A percentile compares a stretch with the other conserved stretches of the same genome.
These are phyloP conservation scores for Rhamnella rubrinervis DNA, from an alignment of 331 rosid genomes.

Conservation along the genomic window DNA sequence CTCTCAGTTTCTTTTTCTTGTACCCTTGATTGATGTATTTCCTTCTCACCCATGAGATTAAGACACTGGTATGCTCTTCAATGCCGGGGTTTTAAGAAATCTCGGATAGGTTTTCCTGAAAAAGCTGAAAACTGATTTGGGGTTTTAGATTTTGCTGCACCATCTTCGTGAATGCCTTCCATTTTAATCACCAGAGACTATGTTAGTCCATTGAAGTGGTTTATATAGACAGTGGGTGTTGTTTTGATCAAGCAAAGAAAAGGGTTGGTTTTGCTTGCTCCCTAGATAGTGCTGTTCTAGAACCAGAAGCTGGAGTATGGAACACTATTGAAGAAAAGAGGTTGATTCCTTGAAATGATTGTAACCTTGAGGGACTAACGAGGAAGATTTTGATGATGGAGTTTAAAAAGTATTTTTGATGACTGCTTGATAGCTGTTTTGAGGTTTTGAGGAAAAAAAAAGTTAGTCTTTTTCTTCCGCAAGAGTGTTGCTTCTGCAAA, in stretches of 20 bases:
- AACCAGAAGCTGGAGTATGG: neutral
- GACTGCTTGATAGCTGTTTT: constrained; percentile 25
- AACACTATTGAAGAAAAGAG: neutral
- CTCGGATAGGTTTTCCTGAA: constrained; percentile 32
- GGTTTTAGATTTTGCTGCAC: constrained; percentile 31
- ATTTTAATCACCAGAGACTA: neutral
- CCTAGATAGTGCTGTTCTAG: too few relatives aligned
- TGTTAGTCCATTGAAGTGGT: constrained; percentile 1
- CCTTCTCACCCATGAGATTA: neutral
- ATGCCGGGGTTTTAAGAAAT: constrained; percentile 21
- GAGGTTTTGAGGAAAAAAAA: constrained; percentile 24
- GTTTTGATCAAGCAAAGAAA: constrained; percentile 9
- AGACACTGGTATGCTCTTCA: constrained; percentile 19
- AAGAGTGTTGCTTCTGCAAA: constrained; percentile 6
- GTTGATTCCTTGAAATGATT: neutral
- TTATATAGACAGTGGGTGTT: neutral
- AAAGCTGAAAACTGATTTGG: constrained; percentile 31
- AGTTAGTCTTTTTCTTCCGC: constrained; percentile 11
- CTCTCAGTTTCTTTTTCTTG: constrained; percentile 15
- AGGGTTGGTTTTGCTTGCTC: neutral
- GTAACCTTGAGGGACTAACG: too few relatives aligned
- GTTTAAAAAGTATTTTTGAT: constrained; percentile 19
- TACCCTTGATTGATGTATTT: constrained; percentile 21
- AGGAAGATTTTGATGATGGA: constrained; percentile 22
- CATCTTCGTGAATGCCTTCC: constrained; percentile 23